Percentiles rank a stretch among this genome's conserved stretches.
These are phyloP conservation scores for Acer yangbiense DNA, from an alignment of 345 rosid genomes.

Conservation along the genomic window DNA sequence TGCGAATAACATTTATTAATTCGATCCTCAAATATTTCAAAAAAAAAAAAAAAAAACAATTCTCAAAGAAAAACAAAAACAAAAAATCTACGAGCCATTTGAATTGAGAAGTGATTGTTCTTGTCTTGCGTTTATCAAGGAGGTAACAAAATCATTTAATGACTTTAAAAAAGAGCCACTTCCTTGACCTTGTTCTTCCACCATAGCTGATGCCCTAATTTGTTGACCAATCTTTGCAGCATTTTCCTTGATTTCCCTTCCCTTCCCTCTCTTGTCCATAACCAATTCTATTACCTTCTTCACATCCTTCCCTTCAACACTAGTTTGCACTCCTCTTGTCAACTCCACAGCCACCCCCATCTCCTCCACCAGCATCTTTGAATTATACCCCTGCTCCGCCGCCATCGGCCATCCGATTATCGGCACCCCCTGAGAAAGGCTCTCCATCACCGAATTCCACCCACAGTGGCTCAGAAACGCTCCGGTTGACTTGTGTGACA, in stretches of 20 bases:
- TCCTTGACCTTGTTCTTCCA: conserved; percentile 19
- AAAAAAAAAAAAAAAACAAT: too few relatives aligned
- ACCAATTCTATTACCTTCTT: conserved; percentile 39
- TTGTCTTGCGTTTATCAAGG: neutral
- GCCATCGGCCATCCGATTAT: conserved; percentile 64
- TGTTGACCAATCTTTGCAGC: conserved; percentile 31
- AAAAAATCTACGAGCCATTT: neutral
- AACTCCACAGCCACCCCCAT: conserved; percentile 51
- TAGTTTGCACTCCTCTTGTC: conserved; percentile 36
- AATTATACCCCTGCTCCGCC: conserved; percentile 48
- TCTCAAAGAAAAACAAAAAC: too few relatives aligned
- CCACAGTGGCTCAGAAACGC: conserved; percentile 59
- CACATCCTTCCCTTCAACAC: conserved; percentile 19
- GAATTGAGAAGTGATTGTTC: neutral
- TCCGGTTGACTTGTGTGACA: conserved; percentile 44
- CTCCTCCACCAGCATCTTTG: conserved; percentile 57
- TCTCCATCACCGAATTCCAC: conserved; percentile 60
- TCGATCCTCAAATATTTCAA: too few relatives aligned
- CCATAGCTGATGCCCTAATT: conserved; percentile 30
- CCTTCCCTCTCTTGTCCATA: conserved; percentile 38
- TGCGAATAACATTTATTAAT: too few relatives aligned
- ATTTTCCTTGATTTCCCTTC: conserved; percentile 43
- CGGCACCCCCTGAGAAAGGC: conserved; percentile 56
- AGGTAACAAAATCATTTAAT: conserved; percentile 34
- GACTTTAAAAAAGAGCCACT: neutral